A percentile compares a stretch with the other conserved stretches of the same genome.
These are phyloP conservation scores for Plantago elongata DNA, from an alignment of 257 asterid genomes.

Conservation along the genomic window DNA sequence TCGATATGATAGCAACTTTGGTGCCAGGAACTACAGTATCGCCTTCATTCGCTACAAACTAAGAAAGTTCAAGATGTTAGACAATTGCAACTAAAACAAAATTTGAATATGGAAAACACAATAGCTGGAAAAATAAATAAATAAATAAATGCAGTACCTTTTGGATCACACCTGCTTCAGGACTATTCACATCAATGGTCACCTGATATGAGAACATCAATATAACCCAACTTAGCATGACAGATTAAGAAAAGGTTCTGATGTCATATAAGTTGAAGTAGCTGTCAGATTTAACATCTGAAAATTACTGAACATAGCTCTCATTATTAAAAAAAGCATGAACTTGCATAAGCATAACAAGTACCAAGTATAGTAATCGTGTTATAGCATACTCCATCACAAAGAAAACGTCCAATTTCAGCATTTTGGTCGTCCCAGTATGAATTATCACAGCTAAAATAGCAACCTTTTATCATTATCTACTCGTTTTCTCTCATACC, in stretches of 20 bases:
- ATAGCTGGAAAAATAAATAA: background rate
- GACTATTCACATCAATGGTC: constrained; percentile 95
- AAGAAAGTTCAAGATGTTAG: constrained; percentile 13
- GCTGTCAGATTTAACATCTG: background rate
- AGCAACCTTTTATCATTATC: too few relatives aligned
- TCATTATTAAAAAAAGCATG: background rate
- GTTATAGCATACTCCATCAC: too few relatives aligned
- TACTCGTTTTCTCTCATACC: too few relatives aligned
- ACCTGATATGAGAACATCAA: constrained; percentile 48
- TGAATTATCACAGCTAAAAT: too few relatives aligned
- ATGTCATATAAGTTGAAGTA: background rate
- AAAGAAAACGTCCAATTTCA: too few relatives aligned
- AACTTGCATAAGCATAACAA: too few relatives aligned
- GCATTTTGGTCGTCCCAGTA: too few relatives aligned
- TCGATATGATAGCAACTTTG: constrained; percentile 83
- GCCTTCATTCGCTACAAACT: constrained; percentile 91
- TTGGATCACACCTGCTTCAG: constrained; percentile 95
- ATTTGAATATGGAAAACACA: background rate
- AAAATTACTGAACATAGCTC: constrained; percentile 3
- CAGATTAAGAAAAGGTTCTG: background rate
- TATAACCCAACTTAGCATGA: constrained; percentile 12
- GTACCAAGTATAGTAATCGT: too few relatives aligned
- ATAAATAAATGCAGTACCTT: constrained; percentile 43
- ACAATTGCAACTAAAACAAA: constrained; percentile 6
- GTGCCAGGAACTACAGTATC: constrained; percentile 95